Base-by-base conservation (phyloP, 306 rosid genomes). In the Fragaria vesca region DNA sequence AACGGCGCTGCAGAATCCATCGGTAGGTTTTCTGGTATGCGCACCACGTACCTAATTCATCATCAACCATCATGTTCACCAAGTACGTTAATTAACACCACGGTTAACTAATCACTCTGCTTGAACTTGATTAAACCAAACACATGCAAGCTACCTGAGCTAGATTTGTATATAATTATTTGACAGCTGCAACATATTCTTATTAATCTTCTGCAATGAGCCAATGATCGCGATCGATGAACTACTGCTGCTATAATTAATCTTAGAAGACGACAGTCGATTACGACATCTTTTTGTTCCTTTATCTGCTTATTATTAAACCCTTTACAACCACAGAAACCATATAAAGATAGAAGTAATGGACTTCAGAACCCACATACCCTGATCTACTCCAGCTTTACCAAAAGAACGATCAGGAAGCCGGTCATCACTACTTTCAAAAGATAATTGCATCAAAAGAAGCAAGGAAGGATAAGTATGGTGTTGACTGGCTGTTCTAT, bases 1-100 rank as follows among this genome's bases (percentile, higher is more conserved):
- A 92, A 76, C 16, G 93, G 94, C 10, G 97, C 91, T 2, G 88
- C 81, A 47, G 88, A 90, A n/a, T 90, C 97, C 95, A 92, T 77
- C 11, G 89, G 54, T 42, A 87, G 84, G 42, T 50, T 87, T 15
- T 18, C 86, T 30, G 95, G 97, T 52, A 92, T 80, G 71, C 48
- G 91, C 36, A 92, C 94, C 60, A 92, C 97, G 52, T 87, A 92
- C 72, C 94, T 90, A 2, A 66, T 66, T 66, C 69, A 34, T 63
- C 7, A 15, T 63, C 21, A 38, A 32, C 46, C 46, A 65, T 63
- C 20, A 63, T 63, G 21, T 63, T 32, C 21, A 26, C 13, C 67
- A 30, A 63, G 68, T 32, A 28, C 20, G 12, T 63, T 38, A 38
- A 38, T 5, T 55, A 54, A 8, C 26, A 54, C 61, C 21, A 20